Base-by-base conservation (phyloP, 192 early-diverging fungal genomes). In the Geosiphon pyriformis region DNA sequence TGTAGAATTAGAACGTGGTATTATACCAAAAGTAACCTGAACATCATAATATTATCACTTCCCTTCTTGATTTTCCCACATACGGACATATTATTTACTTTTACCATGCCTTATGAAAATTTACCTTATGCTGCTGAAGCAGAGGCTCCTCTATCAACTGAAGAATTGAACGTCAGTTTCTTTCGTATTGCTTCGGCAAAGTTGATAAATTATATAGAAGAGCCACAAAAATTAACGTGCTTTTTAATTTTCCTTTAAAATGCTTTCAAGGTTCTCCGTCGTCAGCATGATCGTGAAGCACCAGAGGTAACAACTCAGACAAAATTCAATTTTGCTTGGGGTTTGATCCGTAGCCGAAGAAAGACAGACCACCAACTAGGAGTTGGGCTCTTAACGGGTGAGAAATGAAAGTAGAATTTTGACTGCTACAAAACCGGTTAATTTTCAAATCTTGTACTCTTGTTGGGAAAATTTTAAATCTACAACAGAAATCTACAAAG, bases 291-390 rank as follows among this genome's bases (percentile, higher is more conserved):
- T 59, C 79, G 88, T 62, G 88, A 90, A 70, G 72, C 76, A 25
- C 75, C 83, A 52, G 77, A 86, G 64, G 77, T 81, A 26, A 80
- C 88, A 72, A 78, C 87, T 25, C 96, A 98, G 77, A 94, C 91
- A 56, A 94, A 94, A 73, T 98, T 98, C 82, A 95, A 98, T 82
- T 94, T 91, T 70, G 92, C 96, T 0, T 98, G 94, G 92, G 93
- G 89, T 0, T 83, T 95, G 35, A 85, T 93, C 70, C 87, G 85
- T 74, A 87, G 85, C 70, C 80, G 72, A 62, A 74, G 70, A 33
- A 82, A 80, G 64, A 74, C 75, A 7, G 86, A 94, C 56, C 88
- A 93, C 61, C 80, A 88, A 49, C 69, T 81, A 25, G 95, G 93
- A 18, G 83, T 98, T 33, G 59, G 75, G n/a, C 77, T 96, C 20